A percentile compares a stretch with the other conserved stretches of the same genome.
phyloP scores from a whole-genome alignment of 805 yeast species.

The Barnettozyma wickerhamii region DNA sequence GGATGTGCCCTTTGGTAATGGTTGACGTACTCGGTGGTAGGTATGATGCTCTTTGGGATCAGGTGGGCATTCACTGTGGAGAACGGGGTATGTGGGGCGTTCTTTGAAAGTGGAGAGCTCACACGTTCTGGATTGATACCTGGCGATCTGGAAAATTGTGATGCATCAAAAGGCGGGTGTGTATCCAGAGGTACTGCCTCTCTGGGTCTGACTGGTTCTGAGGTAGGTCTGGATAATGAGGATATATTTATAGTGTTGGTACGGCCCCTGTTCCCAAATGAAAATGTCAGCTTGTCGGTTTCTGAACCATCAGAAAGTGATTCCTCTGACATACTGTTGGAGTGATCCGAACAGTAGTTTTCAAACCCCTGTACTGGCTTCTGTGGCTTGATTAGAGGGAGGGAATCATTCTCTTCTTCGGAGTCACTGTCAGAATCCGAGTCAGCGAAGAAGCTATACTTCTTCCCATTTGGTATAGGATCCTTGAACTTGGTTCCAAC shows the following conservation, averaged over 20 bases:
- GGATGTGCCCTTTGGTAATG: constrained; percentile 42
- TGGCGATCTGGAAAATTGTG: background rate
- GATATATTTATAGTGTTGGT: constrained; percentile 10
- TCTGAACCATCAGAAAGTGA: constrained; percentile 6
- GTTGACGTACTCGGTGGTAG: constrained; percentile 25
- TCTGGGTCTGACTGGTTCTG: constrained; percentile 8
- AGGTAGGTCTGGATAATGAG: constrained; percentile 14
- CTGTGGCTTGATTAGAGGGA: background rate
- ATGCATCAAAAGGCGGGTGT: constrained; percentile 1
- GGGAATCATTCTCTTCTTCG: constrained; percentile 1
- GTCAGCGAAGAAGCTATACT: constrained; percentile 23
- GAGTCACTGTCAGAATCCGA: constrained; percentile 14
- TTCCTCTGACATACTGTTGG: too few species aligned
- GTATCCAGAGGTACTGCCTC: background rate
- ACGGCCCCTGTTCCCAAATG: constrained; percentile 23
- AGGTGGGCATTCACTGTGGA: constrained; percentile 28
- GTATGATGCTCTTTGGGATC: constrained; percentile 5
- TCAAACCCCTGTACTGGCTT: constrained; percentile 35
- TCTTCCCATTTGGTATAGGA: constrained; percentile 15
- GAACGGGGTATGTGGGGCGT: constrained; percentile 31
- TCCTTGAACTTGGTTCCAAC: background rate
- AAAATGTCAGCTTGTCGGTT: constrained; percentile 4
- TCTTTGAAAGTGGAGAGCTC: constrained; percentile 31
- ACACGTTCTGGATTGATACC: constrained; percentile 16
- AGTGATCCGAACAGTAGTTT: constrained; percentile 10